A percentile compares a stretch with the other conserved stretches of the same genome.
These are phyloP conservation scores for Alternaria burnsii DNA, from an alignment of 2,329 filamentous ascomycete species.

Conservation along the genomic window DNA sequence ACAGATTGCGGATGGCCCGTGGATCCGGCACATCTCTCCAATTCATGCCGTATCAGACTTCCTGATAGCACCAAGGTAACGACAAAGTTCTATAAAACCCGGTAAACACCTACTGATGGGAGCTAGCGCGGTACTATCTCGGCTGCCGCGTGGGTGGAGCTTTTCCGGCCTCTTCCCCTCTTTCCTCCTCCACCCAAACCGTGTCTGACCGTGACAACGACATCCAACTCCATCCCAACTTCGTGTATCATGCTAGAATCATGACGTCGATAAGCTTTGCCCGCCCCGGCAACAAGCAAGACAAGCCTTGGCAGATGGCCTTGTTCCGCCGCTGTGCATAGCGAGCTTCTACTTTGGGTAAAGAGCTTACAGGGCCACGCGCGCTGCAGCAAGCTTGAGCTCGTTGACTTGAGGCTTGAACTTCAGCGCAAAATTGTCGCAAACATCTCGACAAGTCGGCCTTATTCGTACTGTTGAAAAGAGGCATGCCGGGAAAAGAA, in stretches of 20 bases:
- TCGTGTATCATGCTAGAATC: not conserved
- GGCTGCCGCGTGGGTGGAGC: not conserved
- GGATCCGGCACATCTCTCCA: not conserved
- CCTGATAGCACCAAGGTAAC: not conserved
- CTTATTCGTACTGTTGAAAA: not conserved
- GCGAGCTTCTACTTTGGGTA: slow-evolving; percentile 27
- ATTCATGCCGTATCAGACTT: not conserved
- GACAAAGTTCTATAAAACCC: not conserved
- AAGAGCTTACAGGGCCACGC: slow-evolving; percentile 10
- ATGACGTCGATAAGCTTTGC: slow-evolving; percentile 36
- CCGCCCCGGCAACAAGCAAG: slow-evolving; percentile 17
- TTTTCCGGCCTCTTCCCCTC: slow-evolving; percentile 9
- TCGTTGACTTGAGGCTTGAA: slow-evolving; percentile 2
- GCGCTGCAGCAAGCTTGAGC: not conserved
- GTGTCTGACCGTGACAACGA: not conserved
- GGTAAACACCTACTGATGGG: slow-evolving; percentile 1
- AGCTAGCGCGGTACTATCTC: slow-evolving; percentile 3
- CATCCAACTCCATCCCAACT: not conserved
- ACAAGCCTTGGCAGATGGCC: slow-evolving; percentile 15
- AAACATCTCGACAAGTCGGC: not conserved
- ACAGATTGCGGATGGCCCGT: not conserved
- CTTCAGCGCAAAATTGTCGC: not conserved
- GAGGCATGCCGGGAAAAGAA: not conserved
- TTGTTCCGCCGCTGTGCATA: slow-evolving; percentile 22
- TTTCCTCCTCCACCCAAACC: slow-evolving; percentile 7